Percentiles rank a stretch among this genome's conserved stretches.
phyloP scores from a whole-genome alignment of 805 yeast species.

The Tetrapisispora nanseiensis region DNA sequence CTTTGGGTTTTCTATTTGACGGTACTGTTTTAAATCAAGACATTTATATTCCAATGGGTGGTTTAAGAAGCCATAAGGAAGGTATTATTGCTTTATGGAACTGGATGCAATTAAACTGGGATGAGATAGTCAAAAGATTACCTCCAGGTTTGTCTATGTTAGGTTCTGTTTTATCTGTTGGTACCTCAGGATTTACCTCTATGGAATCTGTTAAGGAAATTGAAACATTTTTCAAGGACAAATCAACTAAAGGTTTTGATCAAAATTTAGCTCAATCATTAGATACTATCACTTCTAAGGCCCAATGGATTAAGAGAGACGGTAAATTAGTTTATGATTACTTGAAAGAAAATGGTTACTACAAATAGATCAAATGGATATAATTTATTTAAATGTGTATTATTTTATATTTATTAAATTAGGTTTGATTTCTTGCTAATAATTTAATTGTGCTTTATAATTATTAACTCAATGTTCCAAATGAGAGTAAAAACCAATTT shows the following conservation, averaged over 20 bases:
- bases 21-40: constrained; percentile 62
- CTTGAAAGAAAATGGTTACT: constrained; percentile 29
- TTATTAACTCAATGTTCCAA: too few relatives aligned
- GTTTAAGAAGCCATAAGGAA: constrained; percentile 49
- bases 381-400: background rate
- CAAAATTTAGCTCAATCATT: constrained; percentile 56
- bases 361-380: constrained; percentile 1
- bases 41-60: constrained; percentile 65
- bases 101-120: constrained; percentile 74
- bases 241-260: constrained; percentile 54
- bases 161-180: constrained; percentile 57
- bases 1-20: constrained; percentile 46
- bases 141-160: constrained; percentile 80
- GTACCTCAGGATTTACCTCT: constrained; percentile 54
- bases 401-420: background rate
- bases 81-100: constrained; percentile 65
- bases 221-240: constrained; percentile 40
- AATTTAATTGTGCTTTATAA: too few relatives aligned
- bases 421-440: too few relatives aligned
- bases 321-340: constrained; percentile 38
- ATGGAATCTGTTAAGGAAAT: constrained; percentile 43
- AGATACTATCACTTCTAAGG: constrained; percentile 49
- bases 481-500: too few relatives aligned
- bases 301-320: constrained; percentile 52
- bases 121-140: constrained; percentile 47